phyloP scores from a whole-genome alignment of 495 filamentous ascomycete species.

The Xylaria curta region DNA sequence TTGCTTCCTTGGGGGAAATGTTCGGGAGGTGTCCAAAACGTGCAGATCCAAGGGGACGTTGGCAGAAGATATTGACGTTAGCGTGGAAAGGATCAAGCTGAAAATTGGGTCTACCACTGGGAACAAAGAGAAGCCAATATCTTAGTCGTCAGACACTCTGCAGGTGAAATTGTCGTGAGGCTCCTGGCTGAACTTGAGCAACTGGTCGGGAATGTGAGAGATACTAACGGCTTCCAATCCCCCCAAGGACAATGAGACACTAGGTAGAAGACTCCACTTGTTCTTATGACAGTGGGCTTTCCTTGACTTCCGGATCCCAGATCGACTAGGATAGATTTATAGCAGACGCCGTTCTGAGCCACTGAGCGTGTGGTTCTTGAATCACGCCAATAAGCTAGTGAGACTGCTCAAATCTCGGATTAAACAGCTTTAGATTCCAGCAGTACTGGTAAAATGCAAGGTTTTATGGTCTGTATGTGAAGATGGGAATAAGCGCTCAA shows the following conservation, averaged over 20 bases:
- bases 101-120: conserved; percentile 32
- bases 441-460: background rate
- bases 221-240: conserved; percentile 35
- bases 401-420: background rate
- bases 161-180: conserved; percentile 22
- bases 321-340: background rate
- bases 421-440: background rate
- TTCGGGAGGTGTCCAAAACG: conserved; percentile 30
- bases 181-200: conserved; percentile 30
- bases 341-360: background rate
- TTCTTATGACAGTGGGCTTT: conserved; percentile 27
- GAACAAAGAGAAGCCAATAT: conserved; percentile 41
- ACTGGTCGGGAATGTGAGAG: conserved; percentile 31
- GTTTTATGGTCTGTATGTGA: conserved; percentile 5
- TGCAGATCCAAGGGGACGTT: conserved; percentile 28
- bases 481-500: conserved; percentile 1
- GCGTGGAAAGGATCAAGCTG: conserved; percentile 27
- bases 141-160: conserved; percentile 33
- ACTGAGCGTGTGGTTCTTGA: background rate
- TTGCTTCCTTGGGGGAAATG: conserved; percentile 37
- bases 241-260: conserved; percentile 35
- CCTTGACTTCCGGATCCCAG: conserved; percentile 32
- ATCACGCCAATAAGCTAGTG: background rate
- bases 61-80: conserved; percentile 31
- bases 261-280: conserved; percentile 31